Evolutionary conservation across 2,329 filamentous ascomycete species (phyloP).

Genomic region (Alternaria sp.): DNA sequence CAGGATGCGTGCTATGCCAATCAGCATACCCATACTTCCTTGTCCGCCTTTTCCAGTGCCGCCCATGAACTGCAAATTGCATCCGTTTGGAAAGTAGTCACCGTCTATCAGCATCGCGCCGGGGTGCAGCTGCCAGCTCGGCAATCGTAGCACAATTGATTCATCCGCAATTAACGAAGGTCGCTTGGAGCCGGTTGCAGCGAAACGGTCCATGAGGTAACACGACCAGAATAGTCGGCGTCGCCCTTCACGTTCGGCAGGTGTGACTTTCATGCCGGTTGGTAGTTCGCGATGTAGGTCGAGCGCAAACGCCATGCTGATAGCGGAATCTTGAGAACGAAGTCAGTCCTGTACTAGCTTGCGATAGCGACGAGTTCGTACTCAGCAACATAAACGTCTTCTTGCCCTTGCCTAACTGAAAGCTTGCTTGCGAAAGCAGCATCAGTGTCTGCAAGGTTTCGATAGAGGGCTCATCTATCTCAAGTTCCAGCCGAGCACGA

Average conservation of each 20-base stretch:
- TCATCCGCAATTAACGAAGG: constrained; percentile 83
- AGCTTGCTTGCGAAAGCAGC: constrained; percentile 78
- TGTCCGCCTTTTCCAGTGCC: constrained; percentile 75
- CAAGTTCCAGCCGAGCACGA: constrained; percentile 74
- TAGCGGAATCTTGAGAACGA: constrained; percentile 68
- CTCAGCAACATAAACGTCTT: constrained; percentile 88
- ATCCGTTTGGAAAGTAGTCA: constrained; percentile 80
- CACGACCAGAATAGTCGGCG: constrained; percentile 89
- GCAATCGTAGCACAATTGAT: constrained; percentile 76
- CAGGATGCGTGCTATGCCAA: constrained; percentile 83
- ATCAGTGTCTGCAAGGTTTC: constrained; percentile 80
- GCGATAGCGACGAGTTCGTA: constrained; percentile 51
- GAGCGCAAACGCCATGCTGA: constrained; percentile 84
- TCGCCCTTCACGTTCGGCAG: constrained; percentile 77
- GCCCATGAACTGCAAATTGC: constrained; percentile 78
- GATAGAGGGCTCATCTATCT: constrained; percentile 82
- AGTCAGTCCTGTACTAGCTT: constrained; percentile 27
- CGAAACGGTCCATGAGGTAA: constrained; percentile 86
- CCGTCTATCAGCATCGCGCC: constrained; percentile 73
- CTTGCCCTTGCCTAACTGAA: constrained; percentile 80
- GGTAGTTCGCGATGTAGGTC: constrained; percentile 82
- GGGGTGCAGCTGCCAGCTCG: constrained; percentile 74
- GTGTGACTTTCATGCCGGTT: constrained; percentile 66
- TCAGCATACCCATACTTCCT: constrained; percentile 80
- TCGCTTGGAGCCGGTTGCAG: constrained; percentile 80